Evolutionary conservation across 257 asterid species (phyloP), one percentile per base, ranked within the genome.

Genomic region (Perilla frutescens): DNA sequence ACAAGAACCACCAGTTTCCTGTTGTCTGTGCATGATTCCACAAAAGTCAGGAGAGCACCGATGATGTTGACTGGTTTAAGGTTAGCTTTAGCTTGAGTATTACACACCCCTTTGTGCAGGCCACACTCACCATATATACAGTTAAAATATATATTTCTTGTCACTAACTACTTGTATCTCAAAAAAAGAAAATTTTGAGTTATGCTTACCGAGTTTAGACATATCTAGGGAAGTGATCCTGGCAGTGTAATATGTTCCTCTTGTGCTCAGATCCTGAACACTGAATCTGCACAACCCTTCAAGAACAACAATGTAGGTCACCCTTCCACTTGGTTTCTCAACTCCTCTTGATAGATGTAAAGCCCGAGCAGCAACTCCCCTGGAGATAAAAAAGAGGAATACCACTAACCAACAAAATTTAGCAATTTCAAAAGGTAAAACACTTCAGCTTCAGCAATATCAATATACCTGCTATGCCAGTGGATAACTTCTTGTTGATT

Each of bases 271-370:
- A 84, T 95, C 99, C 82, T 92, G 98, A 58, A 95, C 99, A 69
- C 84, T 86, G 82, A 95, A 95, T 85, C 99, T 87, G 86, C 98
- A 92, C 81, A 92, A 77, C 44, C 98, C 99, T 86, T 92, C 99
- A 32, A 95, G 98, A 71, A 92, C 97, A 75, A 95, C 99, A 65
- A 84, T 87, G 87, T 95, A 95, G 50, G 98, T 95, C 73, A 95
- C 98, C 83, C 96, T 90, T 74, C 99, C 99, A 70, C 99, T 95
- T 48, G 99, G 97, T 90, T 95, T 92, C 83, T 95, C 97, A 82
- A 92, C 98, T 79, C 97, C 99, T 82, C 98, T 90, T 43, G 98
- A 92, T 74, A 95, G 89, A 84, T 92, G 98, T 65, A 95, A 87
- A 74, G 98, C 99, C 62, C 99, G 94, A 65, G 98, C 99, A 64